Conservation (phyloP, 768 basidiomycete species). For the Tephrocybe rancida region DNA sequence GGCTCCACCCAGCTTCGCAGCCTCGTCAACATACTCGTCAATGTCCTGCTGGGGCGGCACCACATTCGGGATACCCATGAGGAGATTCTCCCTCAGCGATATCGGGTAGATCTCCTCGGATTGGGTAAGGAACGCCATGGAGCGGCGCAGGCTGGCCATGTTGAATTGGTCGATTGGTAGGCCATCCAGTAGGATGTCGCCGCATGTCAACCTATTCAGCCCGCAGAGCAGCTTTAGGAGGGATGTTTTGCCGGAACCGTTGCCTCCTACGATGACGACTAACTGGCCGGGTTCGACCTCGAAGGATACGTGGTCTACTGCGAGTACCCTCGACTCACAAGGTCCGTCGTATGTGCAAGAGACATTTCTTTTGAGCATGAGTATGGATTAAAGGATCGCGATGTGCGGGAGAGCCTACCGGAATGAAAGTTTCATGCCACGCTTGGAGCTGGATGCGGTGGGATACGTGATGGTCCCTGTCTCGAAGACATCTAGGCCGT, state of each 20-base stretch:
- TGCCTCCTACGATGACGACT: slow-evolving; percentile 47
- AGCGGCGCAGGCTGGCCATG: slow-evolving; percentile 32
- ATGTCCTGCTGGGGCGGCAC: slow-evolving; percentile 13
- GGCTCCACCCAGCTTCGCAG: slow-evolving; percentile 41
- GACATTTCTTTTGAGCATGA: slow-evolving; percentile 12
- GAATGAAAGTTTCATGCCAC: slow-evolving; percentile 27
- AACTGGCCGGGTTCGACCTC: slow-evolving; percentile 42
- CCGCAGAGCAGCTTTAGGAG: slow-evolving; percentile 43
- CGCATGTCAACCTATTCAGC: slow-evolving; percentile 30
- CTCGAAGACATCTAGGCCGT: background rate
- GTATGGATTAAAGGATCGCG: background rate
- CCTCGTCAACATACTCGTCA: slow-evolving; percentile 24
- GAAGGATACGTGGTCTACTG: slow-evolving; percentile 34
- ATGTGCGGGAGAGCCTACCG: slow-evolving; percentile 12
- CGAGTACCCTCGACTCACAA: slow-evolving; percentile 12
- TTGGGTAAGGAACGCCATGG: slow-evolving; percentile 46
- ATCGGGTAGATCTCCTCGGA: slow-evolving; percentile 37
- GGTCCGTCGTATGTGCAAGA: slow-evolving; percentile 12
- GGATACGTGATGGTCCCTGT: slow-evolving; percentile 7
- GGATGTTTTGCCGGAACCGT: slow-evolving; percentile 48
- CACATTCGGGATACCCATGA: slow-evolving; percentile 27
- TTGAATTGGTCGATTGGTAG: slow-evolving; percentile 32
- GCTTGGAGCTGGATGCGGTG: slow-evolving; percentile 1
- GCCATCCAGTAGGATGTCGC: slow-evolving; percentile 44
- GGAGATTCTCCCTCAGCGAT: slow-evolving; percentile 39